Evolutionary conservation across 225 moss, liverwort and hornwort genomes (phyloP).

Genomic region (Bryum argenteum): DNA sequence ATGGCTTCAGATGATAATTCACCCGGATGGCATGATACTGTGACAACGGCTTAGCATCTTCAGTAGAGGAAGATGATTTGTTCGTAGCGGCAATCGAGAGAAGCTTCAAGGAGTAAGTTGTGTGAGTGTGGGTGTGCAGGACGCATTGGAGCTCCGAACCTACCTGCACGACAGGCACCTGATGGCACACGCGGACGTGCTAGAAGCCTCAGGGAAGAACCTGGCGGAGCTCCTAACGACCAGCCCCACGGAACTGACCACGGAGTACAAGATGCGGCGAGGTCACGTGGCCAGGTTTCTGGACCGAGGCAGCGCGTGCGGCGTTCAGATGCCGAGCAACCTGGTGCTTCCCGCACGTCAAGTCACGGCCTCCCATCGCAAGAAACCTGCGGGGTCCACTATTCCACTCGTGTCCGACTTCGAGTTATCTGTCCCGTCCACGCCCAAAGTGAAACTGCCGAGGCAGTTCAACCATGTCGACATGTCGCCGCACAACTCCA

Average conservation of each 20-base stretch:
- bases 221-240: conserved; percentile 60
- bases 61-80: too few relatives aligned
- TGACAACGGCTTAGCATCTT: too few relatives aligned
- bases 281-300: conserved; percentile 84
- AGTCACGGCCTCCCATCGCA: conserved; percentile 29
- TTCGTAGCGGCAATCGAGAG: too few relatives aligned
- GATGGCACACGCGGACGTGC: conserved; percentile 74
- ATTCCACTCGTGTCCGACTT: not conserved
- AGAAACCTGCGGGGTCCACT: not conserved
- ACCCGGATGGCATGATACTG: too few relatives aligned
- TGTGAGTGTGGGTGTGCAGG: conserved; percentile 43
- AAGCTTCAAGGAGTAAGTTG: not conserved
- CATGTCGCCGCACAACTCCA: conserved; percentile 18
- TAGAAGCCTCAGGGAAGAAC: conserved; percentile 59
- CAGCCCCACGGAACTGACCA: conserved; percentile 47
- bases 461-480: not conserved
- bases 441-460: not conserved
- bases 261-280: conserved; percentile 69
- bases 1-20: too few relatives aligned
- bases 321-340: conserved; percentile 59
- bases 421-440: not conserved
- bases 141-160: conserved; percentile 69
- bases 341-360: conserved; percentile 55
- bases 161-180: conserved; percentile 77
- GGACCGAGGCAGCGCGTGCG: conserved; percentile 56